Conservation (phyloP, 768 basidiomycete species). For the Tephrocybe sp. region DNA sequence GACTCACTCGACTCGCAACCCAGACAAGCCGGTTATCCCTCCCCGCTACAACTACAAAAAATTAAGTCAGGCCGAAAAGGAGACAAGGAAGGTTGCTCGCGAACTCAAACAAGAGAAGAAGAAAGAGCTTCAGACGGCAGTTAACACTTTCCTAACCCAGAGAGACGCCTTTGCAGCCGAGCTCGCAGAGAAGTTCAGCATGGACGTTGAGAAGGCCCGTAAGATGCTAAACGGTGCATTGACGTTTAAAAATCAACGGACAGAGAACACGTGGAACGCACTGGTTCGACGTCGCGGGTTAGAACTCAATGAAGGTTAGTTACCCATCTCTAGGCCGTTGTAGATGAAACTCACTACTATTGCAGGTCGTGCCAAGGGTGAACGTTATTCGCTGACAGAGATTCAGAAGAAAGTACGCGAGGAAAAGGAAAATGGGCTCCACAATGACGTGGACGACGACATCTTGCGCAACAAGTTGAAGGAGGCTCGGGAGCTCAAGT, state of each 20-base stretch:
- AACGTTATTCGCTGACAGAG: background rate
- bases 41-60: background rate
- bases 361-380: background rate
- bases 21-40: background rate
- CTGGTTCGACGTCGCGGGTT: background rate
- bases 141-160: background rate
- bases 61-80: background rate
- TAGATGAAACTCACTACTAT: background rate
- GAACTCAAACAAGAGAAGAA: background rate
- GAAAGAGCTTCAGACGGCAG: background rate
- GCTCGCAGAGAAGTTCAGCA: constrained; percentile 1
- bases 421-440: background rate
- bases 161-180: background rate
- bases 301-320: background rate
- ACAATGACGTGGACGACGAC: background rate
- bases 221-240: background rate
- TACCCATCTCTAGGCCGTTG: too few species aligned
- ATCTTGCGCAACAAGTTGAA: background rate
- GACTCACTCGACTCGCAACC: background rate
- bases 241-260: background rate
- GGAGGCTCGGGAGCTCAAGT: background rate
- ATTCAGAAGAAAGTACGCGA: background rate
- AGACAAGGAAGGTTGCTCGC: background rate
- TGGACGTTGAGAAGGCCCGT: background rate
- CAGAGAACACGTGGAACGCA: background rate